Evolutionary conservation across 768 basidiomycete genomes (phyloP).

Genomic region (Clavulina sp.): DNA sequence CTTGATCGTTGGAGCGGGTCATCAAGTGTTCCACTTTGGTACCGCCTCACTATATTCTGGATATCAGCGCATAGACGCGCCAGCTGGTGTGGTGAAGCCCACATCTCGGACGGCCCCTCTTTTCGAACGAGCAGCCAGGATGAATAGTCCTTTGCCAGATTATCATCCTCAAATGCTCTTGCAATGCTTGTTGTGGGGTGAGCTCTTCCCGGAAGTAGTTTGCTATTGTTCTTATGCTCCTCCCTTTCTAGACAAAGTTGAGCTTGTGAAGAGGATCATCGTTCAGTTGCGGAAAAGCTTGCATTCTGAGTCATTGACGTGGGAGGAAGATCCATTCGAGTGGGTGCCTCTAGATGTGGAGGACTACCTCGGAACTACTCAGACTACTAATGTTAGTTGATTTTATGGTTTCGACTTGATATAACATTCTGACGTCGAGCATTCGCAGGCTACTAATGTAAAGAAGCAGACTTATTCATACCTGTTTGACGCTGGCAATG

Average conservation of each 20-base stretch:
- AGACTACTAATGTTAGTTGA: too few relatives aligned
- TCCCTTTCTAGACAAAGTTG: slow-evolving; percentile 46
- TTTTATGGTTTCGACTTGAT: too few relatives aligned
- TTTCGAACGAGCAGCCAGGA: slow-evolving; percentile 65
- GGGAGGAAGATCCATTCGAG: too few relatives aligned
- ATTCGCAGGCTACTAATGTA: neutral
- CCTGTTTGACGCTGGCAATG: neutral
- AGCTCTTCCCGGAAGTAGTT: slow-evolving; percentile 14
- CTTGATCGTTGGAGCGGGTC: slow-evolving; percentile 64
- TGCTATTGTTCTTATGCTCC: slow-evolving; percentile 1
- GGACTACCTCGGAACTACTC: too few relatives aligned
- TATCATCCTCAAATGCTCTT: slow-evolving; percentile 88
- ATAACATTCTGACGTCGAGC: too few relatives aligned
- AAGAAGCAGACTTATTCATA: neutral
- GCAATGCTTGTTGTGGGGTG: slow-evolving; percentile 88
- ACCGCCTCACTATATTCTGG: slow-evolving; percentile 20
- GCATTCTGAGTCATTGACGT: too few relatives aligned
- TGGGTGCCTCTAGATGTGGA: too few relatives aligned
- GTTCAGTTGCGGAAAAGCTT: slow-evolving; percentile 39
- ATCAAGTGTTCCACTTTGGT: slow-evolving; percentile 68
- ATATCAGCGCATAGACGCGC: slow-evolving; percentile 21
- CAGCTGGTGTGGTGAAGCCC: neutral
- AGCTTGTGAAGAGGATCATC: slow-evolving; percentile 70
- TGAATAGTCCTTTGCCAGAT: slow-evolving; percentile 75
- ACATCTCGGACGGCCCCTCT: slow-evolving; percentile 21